Conservation (phyloP, 139 green algal genomes). For the Closterium sp. region DNA sequence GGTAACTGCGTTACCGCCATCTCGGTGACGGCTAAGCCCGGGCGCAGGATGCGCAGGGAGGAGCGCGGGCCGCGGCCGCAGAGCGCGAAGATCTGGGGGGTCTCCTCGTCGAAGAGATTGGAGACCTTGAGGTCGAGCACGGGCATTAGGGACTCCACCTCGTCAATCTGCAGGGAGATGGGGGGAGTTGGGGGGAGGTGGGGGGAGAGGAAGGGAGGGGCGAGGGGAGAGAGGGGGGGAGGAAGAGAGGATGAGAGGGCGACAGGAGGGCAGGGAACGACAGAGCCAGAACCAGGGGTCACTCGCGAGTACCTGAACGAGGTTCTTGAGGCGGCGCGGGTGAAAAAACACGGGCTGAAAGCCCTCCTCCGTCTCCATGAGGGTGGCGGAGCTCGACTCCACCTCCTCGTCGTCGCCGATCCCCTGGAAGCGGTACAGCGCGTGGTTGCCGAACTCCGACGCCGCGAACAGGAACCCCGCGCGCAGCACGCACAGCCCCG, state of each 20-base stretch:
- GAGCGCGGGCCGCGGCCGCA: constrained; percentile 79
- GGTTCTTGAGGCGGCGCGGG: constrained; percentile 82
- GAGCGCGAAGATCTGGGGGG: constrained; percentile 87
- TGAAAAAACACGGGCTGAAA: constrained; percentile 86
- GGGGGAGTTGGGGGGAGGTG: background rate
- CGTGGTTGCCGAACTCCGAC: constrained; percentile 94
- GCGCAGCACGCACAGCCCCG: constrained; percentile 85
- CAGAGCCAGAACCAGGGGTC: background rate
- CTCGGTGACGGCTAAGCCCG: constrained; percentile 86
- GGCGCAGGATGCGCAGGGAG: constrained; percentile 82
- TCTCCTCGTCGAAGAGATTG: constrained; percentile 66
- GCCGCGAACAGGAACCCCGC: constrained; percentile 96
- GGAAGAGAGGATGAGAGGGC: background rate
- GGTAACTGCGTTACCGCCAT: constrained; percentile 86
- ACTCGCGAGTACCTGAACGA: constrained; percentile 53
- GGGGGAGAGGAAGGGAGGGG: background rate
- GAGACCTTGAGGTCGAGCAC: constrained; percentile 90
- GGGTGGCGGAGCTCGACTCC: constrained; percentile 66
- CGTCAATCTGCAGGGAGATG: constrained; percentile 71
- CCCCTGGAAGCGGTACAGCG: constrained; percentile 93
- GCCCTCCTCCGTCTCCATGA: constrained; percentile 83
- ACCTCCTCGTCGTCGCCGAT: constrained; percentile 92
- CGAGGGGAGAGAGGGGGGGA: no score
- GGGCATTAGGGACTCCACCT: constrained; percentile 80
- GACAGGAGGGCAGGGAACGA: no score